Conservation (phyloP, 805 yeast species). For the Starmerella vitae region DNA sequence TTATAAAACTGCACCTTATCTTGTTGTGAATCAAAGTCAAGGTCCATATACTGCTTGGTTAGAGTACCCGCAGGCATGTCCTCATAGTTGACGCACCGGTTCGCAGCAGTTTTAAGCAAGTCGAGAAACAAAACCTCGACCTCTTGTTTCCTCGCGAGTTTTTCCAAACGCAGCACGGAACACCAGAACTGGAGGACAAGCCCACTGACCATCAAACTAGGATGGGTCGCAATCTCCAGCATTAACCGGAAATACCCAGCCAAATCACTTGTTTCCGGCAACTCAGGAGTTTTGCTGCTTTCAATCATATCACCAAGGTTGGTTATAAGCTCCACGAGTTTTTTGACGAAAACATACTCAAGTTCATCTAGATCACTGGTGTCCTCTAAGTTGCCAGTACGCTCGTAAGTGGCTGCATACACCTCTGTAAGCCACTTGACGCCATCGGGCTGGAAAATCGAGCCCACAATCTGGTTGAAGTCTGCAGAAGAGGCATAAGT, state of each 20-base stretch:
- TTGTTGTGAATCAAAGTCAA: constrained; percentile 78
- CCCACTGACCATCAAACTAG: constrained; percentile 80
- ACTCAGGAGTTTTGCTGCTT: constrained; percentile 26
- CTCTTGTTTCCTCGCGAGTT: constrained; percentile 30
- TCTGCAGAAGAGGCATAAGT: constrained; percentile 52
- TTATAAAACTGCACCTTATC: constrained; percentile 65
- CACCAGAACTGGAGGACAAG: constrained; percentile 92
- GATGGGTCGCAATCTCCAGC: constrained; percentile 65
- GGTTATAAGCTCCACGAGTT: constrained; percentile 86
- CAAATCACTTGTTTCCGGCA: constrained; percentile 45
- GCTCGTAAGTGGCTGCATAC: constrained; percentile 27
- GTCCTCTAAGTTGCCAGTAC: constrained; percentile 34
- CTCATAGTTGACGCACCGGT: constrained; percentile 60
- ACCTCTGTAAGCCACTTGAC: constrained; percentile 52
- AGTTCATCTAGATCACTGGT: constrained; percentile 67
- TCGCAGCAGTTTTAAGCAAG: constrained; percentile 61
- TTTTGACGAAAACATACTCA: constrained; percentile 68
- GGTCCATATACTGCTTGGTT: constrained; percentile 53
- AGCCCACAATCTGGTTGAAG: constrained; percentile 63
- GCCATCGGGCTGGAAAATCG: constrained; percentile 64
- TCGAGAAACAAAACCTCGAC: constrained; percentile 48
- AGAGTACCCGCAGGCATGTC: constrained; percentile 51
- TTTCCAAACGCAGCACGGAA: constrained; percentile 69
- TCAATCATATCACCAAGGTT: constrained; percentile 64
- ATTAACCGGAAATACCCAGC: constrained; percentile 59